Evolutionary conservation across 768 basidiomycete species (phyloP).

Genomic region (Boletus reticulatus): DNA sequence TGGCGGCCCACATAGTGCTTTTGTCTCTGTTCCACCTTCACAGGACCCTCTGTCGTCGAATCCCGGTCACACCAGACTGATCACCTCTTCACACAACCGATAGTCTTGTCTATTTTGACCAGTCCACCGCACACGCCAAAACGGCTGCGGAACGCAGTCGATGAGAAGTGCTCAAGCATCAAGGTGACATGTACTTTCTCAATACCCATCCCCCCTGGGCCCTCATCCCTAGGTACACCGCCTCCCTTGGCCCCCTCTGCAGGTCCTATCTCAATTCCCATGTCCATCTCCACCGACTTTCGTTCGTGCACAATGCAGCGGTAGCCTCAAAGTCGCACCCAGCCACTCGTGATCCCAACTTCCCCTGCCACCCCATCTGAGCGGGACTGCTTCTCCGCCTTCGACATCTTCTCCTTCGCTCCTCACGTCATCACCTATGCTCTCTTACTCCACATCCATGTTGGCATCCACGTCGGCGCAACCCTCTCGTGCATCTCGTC

Average conservation of each 20-base stretch:
- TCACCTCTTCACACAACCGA: constrained; percentile 1
- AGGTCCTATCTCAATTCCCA: constrained; percentile 32
- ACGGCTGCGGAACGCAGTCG: constrained; percentile 50
- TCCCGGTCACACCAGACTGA: not conserved
- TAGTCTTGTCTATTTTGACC: constrained; percentile 56
- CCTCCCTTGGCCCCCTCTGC: constrained; percentile 6
- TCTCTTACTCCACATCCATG: not conserved
- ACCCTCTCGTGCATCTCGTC: constrained; percentile 48
- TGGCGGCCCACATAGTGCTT: no score
- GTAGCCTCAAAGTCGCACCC: constrained; percentile 11
- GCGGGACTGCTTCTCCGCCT: constrained; percentile 23
- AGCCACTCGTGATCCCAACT: constrained; percentile 7
- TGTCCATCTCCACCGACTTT: constrained; percentile 32
- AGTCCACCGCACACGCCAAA: constrained; percentile 57
- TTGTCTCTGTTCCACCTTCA: constrained; percentile 52
- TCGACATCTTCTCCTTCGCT: constrained; percentile 20
- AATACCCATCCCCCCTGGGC: not conserved
- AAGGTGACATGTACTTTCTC: constrained; percentile 68
- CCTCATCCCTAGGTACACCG: not conserved
- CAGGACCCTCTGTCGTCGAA: constrained; percentile 43
- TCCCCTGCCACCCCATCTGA: constrained; percentile 24
- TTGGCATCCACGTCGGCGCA: constrained; percentile 20
- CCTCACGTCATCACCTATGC: constrained; percentile 1
- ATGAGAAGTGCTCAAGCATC: constrained; percentile 52
- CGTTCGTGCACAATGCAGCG: not conserved